Conservation (phyloP, 305 asterid species). For the Rubia occidens region DNA sequence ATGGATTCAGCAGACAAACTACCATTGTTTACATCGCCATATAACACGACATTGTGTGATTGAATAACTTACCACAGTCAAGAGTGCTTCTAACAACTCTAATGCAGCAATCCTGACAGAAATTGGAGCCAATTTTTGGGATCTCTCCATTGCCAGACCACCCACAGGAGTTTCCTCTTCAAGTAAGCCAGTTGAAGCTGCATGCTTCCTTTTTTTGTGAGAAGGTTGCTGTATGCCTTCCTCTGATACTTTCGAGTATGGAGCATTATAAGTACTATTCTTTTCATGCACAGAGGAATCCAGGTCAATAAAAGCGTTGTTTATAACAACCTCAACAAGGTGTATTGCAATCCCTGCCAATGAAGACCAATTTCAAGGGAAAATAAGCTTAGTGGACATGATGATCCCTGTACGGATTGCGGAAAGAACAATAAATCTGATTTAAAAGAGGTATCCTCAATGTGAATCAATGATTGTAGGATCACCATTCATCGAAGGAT, state of each 20-base stretch:
- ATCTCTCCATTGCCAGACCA: conserved; percentile 32
- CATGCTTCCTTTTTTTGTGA: conserved; percentile 69
- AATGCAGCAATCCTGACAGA: conserved; percentile 68
- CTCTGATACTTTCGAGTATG: conserved; percentile 28
- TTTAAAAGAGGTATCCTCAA: not conserved
- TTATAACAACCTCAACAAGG: conserved; percentile 43
- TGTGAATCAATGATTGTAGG: not conserved
- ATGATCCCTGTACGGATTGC: not conserved
- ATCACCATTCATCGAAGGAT: not conserved
- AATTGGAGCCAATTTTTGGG: conserved; percentile 31
- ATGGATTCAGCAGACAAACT: not conserved
- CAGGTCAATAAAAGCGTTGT: conserved; percentile 50
- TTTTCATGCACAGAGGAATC: conserved; percentile 30
- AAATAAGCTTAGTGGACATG: not conserved
- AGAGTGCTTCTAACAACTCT: conserved; percentile 70
- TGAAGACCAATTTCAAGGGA: conserved; percentile 7
- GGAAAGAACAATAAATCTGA: too few species aligned
- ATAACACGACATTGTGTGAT: conserved; percentile 9
- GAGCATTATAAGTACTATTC: conserved; percentile 26
- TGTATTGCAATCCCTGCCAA: conserved; percentile 56
- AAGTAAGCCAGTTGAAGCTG: conserved; percentile 28
- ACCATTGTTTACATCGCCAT: not conserved
- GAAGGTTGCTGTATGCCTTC: conserved; percentile 27
- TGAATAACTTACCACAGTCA: conserved; percentile 49
- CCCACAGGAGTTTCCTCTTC: conserved; percentile 37